Percentiles rank a stretch among this genome's conserved stretches.
Conservation (phyloP, 805 yeast genomes). For the Sungouiozyma ichnusensis region DNA sequence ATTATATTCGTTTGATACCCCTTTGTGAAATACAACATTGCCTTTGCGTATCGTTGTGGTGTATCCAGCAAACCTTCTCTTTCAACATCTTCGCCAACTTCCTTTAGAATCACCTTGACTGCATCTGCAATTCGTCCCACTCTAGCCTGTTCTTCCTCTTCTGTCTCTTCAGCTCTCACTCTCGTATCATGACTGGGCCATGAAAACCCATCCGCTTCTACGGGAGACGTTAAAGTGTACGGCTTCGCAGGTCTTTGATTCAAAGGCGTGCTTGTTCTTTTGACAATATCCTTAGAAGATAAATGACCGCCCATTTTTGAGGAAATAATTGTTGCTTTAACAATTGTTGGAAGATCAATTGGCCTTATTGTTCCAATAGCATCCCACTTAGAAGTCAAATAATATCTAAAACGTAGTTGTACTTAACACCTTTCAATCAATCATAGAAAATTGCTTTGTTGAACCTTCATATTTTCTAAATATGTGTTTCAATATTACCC, state of each 20-base stretch:
- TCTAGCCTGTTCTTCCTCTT: constrained; percentile 54
- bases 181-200: constrained; percentile 92
- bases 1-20: constrained; percentile 93
- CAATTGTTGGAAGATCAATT: background rate
- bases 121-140: constrained; percentile 76
- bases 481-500: background rate
- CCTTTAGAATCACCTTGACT: constrained; percentile 58
- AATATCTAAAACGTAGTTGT: background rate
- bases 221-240: constrained; percentile 72
- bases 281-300: background rate
- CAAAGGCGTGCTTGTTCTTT: constrained; percentile 39
- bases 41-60: constrained; percentile 92
- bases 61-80: constrained; percentile 90
- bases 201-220: constrained; percentile 82
- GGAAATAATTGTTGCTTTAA: background rate
- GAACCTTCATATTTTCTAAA: background rate
- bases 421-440: no score
- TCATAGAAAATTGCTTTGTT: no score
- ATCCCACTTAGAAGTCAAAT: background rate
- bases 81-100: constrained; percentile 81
- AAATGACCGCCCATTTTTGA: background rate
- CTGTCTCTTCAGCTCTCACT: constrained; percentile 55
- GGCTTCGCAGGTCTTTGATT: constrained; percentile 76
- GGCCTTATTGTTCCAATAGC: background rate
- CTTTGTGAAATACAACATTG: constrained; percentile 89